These are phyloP conservation scores for Nymphaea thermarum DNA, from an alignment of 164 flowering plant genomes.

Conservation along the genomic window DNA sequence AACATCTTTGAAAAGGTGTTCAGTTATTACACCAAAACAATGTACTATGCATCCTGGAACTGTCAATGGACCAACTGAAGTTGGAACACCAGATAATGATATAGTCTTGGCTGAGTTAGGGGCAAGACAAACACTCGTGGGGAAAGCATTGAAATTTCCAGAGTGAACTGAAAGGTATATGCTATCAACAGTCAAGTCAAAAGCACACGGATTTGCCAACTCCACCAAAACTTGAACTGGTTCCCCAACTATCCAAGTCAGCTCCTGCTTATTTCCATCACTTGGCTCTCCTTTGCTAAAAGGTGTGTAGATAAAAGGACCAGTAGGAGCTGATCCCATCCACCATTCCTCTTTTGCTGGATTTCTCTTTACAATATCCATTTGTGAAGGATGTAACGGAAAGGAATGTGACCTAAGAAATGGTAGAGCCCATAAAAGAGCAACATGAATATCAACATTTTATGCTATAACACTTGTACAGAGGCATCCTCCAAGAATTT, in stretches of 20 bases:
- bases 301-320: slow-evolving; percentile 98
- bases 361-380: slow-evolving; percentile 87
- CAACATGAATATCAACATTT: background rate
- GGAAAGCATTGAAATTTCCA: slow-evolving; percentile 86
- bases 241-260: slow-evolving; percentile 92
- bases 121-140: slow-evolving; percentile 71
- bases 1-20: slow-evolving; percentile 86
- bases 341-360: slow-evolving; percentile 93
- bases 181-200: slow-evolving; percentile 85
- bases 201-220: slow-evolving; percentile 98
- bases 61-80: slow-evolving; percentile 64
- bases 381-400: slow-evolving; percentile 72
- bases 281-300: slow-evolving; percentile 87
- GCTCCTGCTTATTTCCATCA: slow-evolving; percentile 66
- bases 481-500: too few species aligned
- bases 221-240: slow-evolving; percentile 94
- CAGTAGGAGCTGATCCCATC: slow-evolving; percentile 95
- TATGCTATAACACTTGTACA: background rate
- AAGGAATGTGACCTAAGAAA: slow-evolving; percentile 68
- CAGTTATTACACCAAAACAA: slow-evolving; percentile 95
- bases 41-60: slow-evolving; percentile 93
- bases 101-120: slow-evolving; percentile 88
- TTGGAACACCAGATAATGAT: slow-evolving; percentile 87
- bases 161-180: slow-evolving; percentile 87
- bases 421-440: background rate